Evolutionary conservation across 257 asterid species (phyloP), one percentile per base, ranked within the genome.

Genomic region (Oldenlandia corymbosa): DNA sequence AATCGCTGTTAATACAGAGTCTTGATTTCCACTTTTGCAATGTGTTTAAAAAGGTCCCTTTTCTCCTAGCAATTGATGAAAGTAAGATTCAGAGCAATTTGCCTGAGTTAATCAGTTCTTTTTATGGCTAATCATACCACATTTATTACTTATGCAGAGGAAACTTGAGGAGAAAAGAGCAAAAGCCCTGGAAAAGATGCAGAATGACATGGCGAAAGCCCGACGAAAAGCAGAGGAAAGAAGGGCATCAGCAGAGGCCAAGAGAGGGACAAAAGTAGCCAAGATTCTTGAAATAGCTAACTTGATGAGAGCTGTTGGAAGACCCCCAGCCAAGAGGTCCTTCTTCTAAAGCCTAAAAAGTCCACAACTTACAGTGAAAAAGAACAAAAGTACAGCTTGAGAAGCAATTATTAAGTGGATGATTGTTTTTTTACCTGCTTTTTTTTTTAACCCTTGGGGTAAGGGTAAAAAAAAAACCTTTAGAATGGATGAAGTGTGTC

Each of bases 201-300:
- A 87, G 70, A 92, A 92, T 48, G 95, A 89, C 51, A 72, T 89
- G 17, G 99, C 99, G 18, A 87, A 89, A 80, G 95, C 98, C 7
- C 83, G 70, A 3, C 79, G 97, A 68, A 92, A 87, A 79, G 95
- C 97, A 67, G 99, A 92, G 79, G 99, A 92, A 54, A 87, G 83
- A 46, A 92, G 86, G 65, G 99, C 97, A 59, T 81, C 96, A 7
- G 84, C 99, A 2, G 99, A 87, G 77, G 99, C 84, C 43, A 87
- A 87, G 68, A 84, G 96, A 48, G 99, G 99, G 26, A 92, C 91
- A 37, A 89, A 92, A 79, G 95, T 86, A n/a, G 96, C 98, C 36
- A 80, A 75, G 66, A 61, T 92, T 60, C 76, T 89, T 58, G 97
- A 92, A 74, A 72, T 85, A 48, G 77, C 88, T 39, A 85, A 84